Evolutionary conservation across 495 filamentous ascomycete species (phyloP).

Genomic region (Podospora bellae-mahoneyi): DNA sequence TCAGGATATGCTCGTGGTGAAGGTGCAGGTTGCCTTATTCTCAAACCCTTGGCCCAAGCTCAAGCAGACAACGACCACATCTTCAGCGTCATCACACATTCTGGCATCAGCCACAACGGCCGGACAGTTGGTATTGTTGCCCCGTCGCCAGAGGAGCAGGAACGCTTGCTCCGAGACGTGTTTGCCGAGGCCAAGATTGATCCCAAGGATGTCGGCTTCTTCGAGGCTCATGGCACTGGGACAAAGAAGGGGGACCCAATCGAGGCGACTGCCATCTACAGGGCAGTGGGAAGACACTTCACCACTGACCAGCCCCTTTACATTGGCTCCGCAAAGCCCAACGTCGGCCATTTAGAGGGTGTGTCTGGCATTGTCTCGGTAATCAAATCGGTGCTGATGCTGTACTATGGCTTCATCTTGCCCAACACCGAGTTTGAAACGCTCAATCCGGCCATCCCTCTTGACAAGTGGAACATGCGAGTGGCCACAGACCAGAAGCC

Average conservation of each 20-base stretch:
- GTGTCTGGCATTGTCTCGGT: conserved; percentile 55
- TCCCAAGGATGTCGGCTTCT: conserved; percentile 44
- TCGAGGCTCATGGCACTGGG: conserved; percentile 57
- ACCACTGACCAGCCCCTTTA: conserved; percentile 41
- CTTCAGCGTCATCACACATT: conserved; percentile 52
- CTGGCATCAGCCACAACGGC: conserved; percentile 55
- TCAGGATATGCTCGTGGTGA: conserved; percentile 47
- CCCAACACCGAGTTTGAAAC: conserved; percentile 51
- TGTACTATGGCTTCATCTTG: conserved; percentile 54
- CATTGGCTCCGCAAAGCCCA: conserved; percentile 59
- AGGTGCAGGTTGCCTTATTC: conserved; percentile 39
- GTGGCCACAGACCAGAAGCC: conserved; percentile 23
- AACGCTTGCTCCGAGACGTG: conserved; percentile 42
- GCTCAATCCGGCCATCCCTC: conserved; percentile 44
- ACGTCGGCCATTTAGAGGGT: conserved; percentile 59
- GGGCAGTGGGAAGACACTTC: conserved; percentile 40
- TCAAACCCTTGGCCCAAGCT: conserved; percentile 56
- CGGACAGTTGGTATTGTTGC: conserved; percentile 52
- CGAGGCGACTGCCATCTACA: conserved; percentile 55
- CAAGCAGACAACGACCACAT: conserved; percentile 53
- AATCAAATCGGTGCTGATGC: conserved; percentile 57
- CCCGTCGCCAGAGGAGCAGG: conserved; percentile 52
- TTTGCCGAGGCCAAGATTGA: conserved; percentile 41
- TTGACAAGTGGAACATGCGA: conserved; percentile 44
- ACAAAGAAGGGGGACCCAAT: conserved; percentile 60